Conservation (phyloP, 106 monocot genomes). For the Agapanthus africanus region DNA sequence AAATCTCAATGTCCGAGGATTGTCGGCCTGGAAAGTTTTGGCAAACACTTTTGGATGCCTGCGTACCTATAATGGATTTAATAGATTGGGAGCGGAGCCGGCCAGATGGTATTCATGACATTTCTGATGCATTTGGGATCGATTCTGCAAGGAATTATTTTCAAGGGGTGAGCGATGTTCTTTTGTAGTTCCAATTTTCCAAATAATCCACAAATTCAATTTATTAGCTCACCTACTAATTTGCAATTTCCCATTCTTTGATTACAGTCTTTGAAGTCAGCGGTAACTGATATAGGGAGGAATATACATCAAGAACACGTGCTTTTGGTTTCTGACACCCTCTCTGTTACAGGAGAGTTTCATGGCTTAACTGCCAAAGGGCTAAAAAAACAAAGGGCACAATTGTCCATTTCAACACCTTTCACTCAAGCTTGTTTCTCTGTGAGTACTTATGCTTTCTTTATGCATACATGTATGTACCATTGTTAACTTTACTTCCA, state of each 20-base stretch:
- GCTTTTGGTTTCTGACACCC: slow-evolving; percentile 53
- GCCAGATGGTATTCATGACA: slow-evolving; percentile 41
- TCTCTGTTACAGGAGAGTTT: slow-evolving; percentile 76
- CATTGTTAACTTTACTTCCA: background rate
- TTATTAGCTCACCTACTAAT: background rate
- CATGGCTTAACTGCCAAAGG: slow-evolving; percentile 58
- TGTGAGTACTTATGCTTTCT: slow-evolving; percentile 38
- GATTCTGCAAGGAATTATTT: slow-evolving; percentile 64
- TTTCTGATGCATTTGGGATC: slow-evolving; percentile 45
- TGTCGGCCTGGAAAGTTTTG: slow-evolving; percentile 43
- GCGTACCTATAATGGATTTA: slow-evolving; percentile 76
- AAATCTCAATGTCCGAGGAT: slow-evolving; percentile 43
- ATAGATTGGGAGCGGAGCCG: slow-evolving; percentile 85
- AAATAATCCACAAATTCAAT: background rate
- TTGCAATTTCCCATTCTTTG: background rate
- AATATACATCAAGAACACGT: slow-evolving; percentile 54
- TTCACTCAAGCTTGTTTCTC: slow-evolving; percentile 70
- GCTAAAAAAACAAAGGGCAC: slow-evolving; percentile 42
- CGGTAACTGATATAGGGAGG: slow-evolving; percentile 57
- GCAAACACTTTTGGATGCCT: slow-evolving; percentile 58
- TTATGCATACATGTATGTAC: background rate
- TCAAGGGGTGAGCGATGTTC: slow-evolving; percentile 32
- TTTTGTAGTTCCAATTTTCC: background rate
- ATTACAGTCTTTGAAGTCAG: slow-evolving; percentile 56
- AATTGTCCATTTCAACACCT: slow-evolving; percentile 38